phyloP scores from a whole-genome alignment of 2,329 filamentous ascomycete genomes.

The Scleromitrula shiraiana region DNA sequence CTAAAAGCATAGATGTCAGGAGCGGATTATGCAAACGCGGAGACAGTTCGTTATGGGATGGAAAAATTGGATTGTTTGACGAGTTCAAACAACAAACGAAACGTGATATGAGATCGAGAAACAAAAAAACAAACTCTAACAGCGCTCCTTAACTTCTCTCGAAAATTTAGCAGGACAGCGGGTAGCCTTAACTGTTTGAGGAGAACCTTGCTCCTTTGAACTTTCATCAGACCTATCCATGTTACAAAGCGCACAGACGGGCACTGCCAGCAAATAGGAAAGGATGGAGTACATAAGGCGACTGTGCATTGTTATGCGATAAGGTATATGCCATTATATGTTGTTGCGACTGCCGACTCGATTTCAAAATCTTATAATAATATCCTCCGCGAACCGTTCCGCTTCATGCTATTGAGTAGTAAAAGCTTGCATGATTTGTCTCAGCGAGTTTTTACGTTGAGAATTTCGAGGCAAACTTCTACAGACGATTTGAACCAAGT shows the following conservation, averaged over 20 bases:
- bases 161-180: too few relatives aligned
- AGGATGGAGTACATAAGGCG: background rate
- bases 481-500: background rate
- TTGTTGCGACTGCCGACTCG: background rate
- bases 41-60: background rate
- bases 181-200: constrained; percentile 5
- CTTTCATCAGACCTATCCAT: background rate
- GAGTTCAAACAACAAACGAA: constrained; percentile 1
- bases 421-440: background rate
- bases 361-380: background rate
- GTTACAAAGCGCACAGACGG: background rate
- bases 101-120: background rate
- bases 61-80: background rate
- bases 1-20: background rate
- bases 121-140: background rate
- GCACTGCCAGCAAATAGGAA: background rate
- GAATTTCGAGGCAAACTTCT: too few relatives aligned
- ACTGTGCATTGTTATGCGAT: constrained; percentile 7
- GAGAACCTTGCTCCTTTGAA: constrained; percentile 2
- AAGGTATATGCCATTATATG: background rate
- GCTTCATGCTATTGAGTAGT: background rate
- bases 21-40: background rate
- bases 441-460: background rate
- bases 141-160: too few relatives aligned
- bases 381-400: background rate